Percentiles rank a stretch among this genome's conserved stretches.
Conservation (phyloP, 352 stramenopile species). For the Blastocystis sp. region DNA sequence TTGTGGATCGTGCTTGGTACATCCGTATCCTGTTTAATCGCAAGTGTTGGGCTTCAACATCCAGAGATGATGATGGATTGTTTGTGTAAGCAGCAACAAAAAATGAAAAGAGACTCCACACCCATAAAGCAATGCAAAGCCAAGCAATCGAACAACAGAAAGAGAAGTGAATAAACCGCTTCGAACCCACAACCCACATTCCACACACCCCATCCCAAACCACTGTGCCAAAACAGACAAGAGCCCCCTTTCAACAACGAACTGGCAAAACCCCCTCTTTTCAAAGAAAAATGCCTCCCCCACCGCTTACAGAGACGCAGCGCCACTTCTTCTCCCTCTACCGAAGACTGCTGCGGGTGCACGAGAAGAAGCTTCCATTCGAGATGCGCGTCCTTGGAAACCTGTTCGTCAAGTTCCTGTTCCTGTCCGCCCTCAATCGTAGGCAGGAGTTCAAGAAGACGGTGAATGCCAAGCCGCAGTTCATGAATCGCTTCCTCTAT, state of each 20-base stretch:
- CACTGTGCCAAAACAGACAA: background rate
- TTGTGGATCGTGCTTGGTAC: background rate
- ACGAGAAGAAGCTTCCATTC: slow-evolving; percentile 62
- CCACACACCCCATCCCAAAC: background rate
- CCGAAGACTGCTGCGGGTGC: slow-evolving; percentile 24
- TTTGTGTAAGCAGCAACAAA: too few species aligned
- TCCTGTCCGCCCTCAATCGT: background rate
- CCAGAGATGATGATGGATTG: too few species aligned
- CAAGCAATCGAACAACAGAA: background rate
- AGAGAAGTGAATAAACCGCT: background rate
- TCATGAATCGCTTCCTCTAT: slow-evolving; percentile 43
- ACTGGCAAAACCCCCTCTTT: background rate
- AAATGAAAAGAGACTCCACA: background rate
- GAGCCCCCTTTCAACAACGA: background rate
- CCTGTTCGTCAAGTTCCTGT: slow-evolving; percentile 46
- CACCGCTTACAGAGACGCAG: slow-evolving; percentile 6
- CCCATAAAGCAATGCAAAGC: background rate
- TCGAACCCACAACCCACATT: background rate
- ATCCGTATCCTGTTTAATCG: too few species aligned
- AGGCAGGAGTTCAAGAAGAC: slow-evolving; percentile 66
- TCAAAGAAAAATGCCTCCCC: slow-evolving; percentile 9
- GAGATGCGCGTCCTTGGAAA: slow-evolving; percentile 65
- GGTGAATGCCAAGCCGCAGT: slow-evolving; percentile 52
- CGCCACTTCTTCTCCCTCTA: slow-evolving; percentile 65
- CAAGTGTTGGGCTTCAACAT: too few species aligned